Evolutionary conservation across 805 yeast genomes (phyloP), one percentile per base, ranked within the genome.

Genomic region (Barnettozyma vustinii): DNA sequence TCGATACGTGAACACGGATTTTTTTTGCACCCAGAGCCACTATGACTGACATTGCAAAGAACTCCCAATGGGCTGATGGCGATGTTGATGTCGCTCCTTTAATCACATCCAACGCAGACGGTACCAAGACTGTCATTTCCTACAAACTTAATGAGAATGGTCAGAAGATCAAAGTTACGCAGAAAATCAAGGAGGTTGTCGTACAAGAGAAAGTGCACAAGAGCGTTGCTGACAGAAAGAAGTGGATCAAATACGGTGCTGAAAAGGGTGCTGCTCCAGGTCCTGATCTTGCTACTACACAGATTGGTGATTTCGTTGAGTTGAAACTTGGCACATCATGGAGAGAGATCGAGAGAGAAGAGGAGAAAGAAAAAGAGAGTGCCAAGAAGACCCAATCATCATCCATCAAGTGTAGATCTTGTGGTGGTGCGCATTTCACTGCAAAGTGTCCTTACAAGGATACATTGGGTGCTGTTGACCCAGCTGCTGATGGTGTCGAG

Each of bases 361-460:
- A 72, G 52, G 70, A 71, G 59, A 76, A 76, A 60, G 73, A 70
- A 46, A 66, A 69, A 47, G 75, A 68, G 63, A 70, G 68, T 61
- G 70, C 71, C 65, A 75, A 65, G 73, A 71, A 69, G 64, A 70
- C 66, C 56, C 68, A 68, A 65, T 71, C 72, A 55, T 74, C 72
- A 59, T 66, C 78, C 53, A 69, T 81, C 56, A 72, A 70, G 59
- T 94, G 99, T 80, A 87, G 97, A 79, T 73, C 78, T 48, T 94
- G 99, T 84, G 87, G 86, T 52, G 97, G 96, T 64, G 85, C 81
- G 58, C 99, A 94, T 76, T 87, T 83, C 79, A 87, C 97, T 39
- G 73, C 89, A 67, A 84, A 85, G 73, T 94, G 99, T 86, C 99
- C 99, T 55, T 89, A 81, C 79, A 91, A 87, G 73, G 95, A 85